Evolutionary conservation across 345 rosid species (phyloP).

Genomic region (Fremontodendron californicum): DNA sequence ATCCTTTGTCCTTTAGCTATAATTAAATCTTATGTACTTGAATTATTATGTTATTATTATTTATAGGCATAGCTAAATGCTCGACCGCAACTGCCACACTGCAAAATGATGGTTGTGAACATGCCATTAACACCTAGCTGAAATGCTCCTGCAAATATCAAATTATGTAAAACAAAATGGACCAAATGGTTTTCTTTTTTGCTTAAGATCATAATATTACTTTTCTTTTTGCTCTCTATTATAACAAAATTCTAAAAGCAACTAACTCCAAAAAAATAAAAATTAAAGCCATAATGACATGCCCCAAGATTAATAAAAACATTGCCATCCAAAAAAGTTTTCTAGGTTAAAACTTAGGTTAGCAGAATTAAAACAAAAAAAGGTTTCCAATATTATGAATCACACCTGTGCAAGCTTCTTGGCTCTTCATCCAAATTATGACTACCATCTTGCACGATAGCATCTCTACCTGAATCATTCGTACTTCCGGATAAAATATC

Average conservation of each 20-base stretch:
- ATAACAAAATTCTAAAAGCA: background rate
- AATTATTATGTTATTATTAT: background rate
- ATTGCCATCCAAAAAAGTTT: background rate
- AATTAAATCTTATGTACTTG: background rate
- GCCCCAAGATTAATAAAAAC: background rate
- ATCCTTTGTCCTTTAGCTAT: background rate
- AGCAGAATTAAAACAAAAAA: background rate
- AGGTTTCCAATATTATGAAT: background rate
- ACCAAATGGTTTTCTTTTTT: background rate
- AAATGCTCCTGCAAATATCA: slow-evolving; percentile 13
- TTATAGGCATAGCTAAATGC: background rate
- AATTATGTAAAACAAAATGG: background rate
- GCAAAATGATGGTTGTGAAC: background rate
- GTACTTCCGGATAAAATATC: slow-evolving; percentile 24
- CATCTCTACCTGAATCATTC: slow-evolving; percentile 25
- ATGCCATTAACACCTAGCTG: background rate
- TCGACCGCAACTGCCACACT: background rate
- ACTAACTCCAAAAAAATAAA: background rate
- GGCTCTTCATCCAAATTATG: slow-evolving; percentile 25
- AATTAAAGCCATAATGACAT: background rate
- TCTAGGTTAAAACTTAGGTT: background rate
- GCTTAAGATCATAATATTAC: background rate
- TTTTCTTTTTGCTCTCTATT: background rate
- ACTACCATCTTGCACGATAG: slow-evolving; percentile 19
- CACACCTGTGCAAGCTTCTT: slow-evolving; percentile 39